A percentile compares a stretch with the other conserved stretches of the same genome.
Evolutionary conservation across 306 rosid genomes (phyloP).

Genomic region (Trifolium subterraneum): DNA sequence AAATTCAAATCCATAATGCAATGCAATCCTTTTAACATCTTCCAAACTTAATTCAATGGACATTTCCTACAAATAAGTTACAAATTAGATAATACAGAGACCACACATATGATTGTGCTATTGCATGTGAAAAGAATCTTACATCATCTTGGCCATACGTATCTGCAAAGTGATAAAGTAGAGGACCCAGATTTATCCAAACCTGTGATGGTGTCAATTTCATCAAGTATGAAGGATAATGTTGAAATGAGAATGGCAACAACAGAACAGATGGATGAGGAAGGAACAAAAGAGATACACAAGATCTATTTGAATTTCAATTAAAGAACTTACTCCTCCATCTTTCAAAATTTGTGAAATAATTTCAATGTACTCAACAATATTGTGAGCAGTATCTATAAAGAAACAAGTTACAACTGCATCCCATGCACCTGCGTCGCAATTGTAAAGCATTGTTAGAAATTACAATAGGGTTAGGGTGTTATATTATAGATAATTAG

Average conservation of each 20-base stretch:
- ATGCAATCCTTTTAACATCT: slow-evolving; percentile 82
- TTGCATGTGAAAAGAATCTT: slow-evolving; percentile 39
- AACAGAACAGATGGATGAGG: not conserved
- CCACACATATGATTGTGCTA: not conserved
- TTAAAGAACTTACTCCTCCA: slow-evolving; percentile 81
- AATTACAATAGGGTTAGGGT: slow-evolving; percentile 25
- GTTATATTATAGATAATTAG: slow-evolving; percentile 24
- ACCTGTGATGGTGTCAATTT: slow-evolving; percentile 68
- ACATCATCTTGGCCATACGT: slow-evolving; percentile 91
- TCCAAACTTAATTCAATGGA: slow-evolving; percentile 95
- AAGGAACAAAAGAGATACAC: slow-evolving; percentile 1
- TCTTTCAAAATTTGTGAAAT: slow-evolving; percentile 84
- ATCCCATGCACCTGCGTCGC: slow-evolving; percentile 88
- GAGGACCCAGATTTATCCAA: slow-evolving; percentile 97
- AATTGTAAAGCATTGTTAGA: slow-evolving; percentile 43
- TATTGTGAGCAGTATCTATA: slow-evolving; percentile 92
- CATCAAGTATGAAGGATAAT: slow-evolving; percentile 24
- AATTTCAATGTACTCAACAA: slow-evolving; percentile 88
- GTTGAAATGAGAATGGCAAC: slow-evolving; percentile 6
- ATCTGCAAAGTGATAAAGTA: slow-evolving; percentile 94
- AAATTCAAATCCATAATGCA: slow-evolving; percentile 75
- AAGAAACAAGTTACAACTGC: slow-evolving; percentile 96
- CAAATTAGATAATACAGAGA: slow-evolving; percentile 19
- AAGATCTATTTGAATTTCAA: slow-evolving; percentile 14
- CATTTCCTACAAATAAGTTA: slow-evolving; percentile 67